phyloP scores from a whole-genome alignment of 129 eudicot genomes.

The Helianthus tuberosus region DNA sequence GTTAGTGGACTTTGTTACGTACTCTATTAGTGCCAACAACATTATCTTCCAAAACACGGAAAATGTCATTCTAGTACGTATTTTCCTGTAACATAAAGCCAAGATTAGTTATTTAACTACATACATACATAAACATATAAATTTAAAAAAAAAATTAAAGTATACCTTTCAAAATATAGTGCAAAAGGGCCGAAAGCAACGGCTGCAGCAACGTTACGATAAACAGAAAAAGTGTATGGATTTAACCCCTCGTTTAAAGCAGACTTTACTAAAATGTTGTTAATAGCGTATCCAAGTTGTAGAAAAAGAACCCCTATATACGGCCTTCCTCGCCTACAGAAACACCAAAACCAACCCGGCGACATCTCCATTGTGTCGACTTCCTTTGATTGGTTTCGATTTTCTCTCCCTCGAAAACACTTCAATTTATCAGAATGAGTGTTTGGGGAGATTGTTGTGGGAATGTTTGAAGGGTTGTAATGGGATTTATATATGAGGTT shows the following conservation, averaged over 20 bases:
- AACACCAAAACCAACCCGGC: slow-evolving; percentile 16
- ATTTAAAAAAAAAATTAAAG: background rate
- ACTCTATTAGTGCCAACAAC: slow-evolving; percentile 69
- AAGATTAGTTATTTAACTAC: background rate
- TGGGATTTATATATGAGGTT: slow-evolving; percentile 21
- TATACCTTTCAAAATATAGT: slow-evolving; percentile 60
- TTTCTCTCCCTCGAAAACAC: background rate
- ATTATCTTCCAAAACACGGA: slow-evolving; percentile 58
- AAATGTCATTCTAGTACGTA: slow-evolving; percentile 66
- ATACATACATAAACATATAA: background rate
- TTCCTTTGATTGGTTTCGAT: background rate
- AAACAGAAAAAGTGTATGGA: slow-evolving; percentile 73
- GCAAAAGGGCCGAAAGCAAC: slow-evolving; percentile 82
- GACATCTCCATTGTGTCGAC: slow-evolving; percentile 27
- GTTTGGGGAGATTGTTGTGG: slow-evolving; percentile 18
- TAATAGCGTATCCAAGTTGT: slow-evolving; percentile 70
- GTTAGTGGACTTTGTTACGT: slow-evolving; percentile 18
- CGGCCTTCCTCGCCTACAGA: slow-evolving; percentile 44
- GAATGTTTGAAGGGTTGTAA: slow-evolving; percentile 21
- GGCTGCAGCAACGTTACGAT: slow-evolving; percentile 76
- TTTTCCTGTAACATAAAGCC: slow-evolving; percentile 50
- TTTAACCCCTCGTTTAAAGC: slow-evolving; percentile 82
- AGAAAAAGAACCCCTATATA: slow-evolving; percentile 60
- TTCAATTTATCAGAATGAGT: background rate
- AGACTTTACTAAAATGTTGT: slow-evolving; percentile 57